Percentiles rank a stretch among this genome's conserved stretches.
Evolutionary conservation across 345 rosid genomes (phyloP).

Genomic region (Excoecaria cochinchinensis): DNA sequence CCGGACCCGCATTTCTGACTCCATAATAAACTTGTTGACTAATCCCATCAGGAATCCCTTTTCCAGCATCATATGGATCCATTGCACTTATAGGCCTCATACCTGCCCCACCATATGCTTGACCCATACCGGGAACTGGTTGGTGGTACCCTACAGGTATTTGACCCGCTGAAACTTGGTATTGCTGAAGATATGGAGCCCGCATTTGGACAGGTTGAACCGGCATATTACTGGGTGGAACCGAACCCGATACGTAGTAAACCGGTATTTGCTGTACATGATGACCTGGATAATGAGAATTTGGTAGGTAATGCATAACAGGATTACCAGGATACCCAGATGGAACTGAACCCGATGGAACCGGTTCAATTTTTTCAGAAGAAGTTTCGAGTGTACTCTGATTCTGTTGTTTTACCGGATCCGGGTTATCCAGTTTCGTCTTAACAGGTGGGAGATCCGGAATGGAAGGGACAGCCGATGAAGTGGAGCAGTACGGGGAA

Average conservation of each 20-base stretch:
- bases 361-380: constrained; percentile 32
- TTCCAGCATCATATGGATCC: constrained; percentile 40
- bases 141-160: constrained; percentile 68
- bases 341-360: constrained; percentile 33
- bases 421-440: constrained; percentile 60
- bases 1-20: constrained; percentile 39
- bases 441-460: constrained; percentile 71
- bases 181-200: constrained; percentile 56
- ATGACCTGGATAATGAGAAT: constrained; percentile 51
- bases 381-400: constrained; percentile 22
- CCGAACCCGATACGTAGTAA: constrained; percentile 58
- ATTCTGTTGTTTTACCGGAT: constrained; percentile 27
- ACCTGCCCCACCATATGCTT: constrained; percentile 46
- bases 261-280: constrained; percentile 52
- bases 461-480: constrained; percentile 53
- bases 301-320: constrained; percentile 56
- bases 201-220: constrained; percentile 47
- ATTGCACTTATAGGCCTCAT: constrained; percentile 42
- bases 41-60: constrained; percentile 45
- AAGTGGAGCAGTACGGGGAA: constrained; percentile 67
- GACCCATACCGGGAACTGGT: constrained; percentile 48
- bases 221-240: constrained; percentile 46
- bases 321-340: constrained; percentile 47
- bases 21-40: constrained; percentile 68
- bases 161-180: constrained; percentile 44